These are phyloP conservation scores for Podospora tetraspora DNA, from an alignment of 495 filamentous ascomycete genomes.

Conservation along the genomic window DNA sequence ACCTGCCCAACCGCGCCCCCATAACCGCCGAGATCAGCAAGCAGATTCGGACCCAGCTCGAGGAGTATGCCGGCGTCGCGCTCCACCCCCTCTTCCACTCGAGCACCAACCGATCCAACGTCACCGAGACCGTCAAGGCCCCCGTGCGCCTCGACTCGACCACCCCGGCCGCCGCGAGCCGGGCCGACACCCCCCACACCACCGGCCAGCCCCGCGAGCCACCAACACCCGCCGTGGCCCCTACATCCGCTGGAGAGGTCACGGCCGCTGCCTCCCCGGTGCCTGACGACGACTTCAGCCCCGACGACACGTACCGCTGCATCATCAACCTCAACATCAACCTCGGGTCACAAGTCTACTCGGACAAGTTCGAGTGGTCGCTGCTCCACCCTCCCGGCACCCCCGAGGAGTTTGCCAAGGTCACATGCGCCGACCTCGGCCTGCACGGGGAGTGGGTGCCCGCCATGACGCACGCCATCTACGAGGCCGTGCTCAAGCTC, in stretches of 20 bases:
- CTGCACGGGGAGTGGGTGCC: conserved; percentile 89
- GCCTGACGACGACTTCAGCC: conserved; percentile 46
- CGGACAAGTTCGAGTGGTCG: conserved; percentile 98
- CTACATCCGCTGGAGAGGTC: conserved; percentile 25
- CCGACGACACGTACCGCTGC: conserved; percentile 87
- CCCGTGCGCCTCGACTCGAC: conserved; percentile 18
- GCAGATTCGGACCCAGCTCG: conserved; percentile 89
- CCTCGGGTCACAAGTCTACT: conserved; percentile 84
- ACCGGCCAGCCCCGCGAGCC: conserved; percentile 26
- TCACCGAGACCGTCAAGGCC: conserved; percentile 39
- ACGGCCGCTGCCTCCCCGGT: conserved; percentile 27
- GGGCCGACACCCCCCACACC: conserved; percentile 46
- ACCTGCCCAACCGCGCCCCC: conserved; percentile 68
- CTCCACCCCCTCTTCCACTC: conserved; percentile 85
- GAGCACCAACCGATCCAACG: conserved; percentile 36
- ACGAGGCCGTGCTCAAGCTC: conserved; percentile 84
- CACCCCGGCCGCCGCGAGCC: conserved; percentile 45
- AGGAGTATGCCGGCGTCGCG: conserved; percentile 93
- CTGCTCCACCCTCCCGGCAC: conserved; percentile 85
- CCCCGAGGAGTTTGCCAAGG: conserved; percentile 85
- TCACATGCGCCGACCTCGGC: conserved; percentile 87
- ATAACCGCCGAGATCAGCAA: conserved; percentile 76
- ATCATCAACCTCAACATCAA: conserved; percentile 90
- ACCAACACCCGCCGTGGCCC: conserved; percentile 17
- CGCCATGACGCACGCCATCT: conserved; percentile 91